Evolutionary conservation across 225 moss, liverwort and hornwort species (phyloP).

Genomic region (Climacium dendroides): DNA sequence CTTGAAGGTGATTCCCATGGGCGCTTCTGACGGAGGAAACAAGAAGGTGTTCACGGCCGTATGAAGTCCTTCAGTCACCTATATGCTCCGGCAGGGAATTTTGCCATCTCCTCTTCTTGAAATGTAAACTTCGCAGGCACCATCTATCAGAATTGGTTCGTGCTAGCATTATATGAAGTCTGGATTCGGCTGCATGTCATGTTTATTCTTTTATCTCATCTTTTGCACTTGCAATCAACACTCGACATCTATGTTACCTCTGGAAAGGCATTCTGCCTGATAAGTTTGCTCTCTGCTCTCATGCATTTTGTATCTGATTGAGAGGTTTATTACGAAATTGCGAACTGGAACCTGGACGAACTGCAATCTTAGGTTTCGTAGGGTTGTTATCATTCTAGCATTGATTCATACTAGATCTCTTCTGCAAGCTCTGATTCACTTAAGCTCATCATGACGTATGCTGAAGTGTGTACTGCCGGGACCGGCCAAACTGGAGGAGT

Average conservation of each 20-base stretch:
- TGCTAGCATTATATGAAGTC: background rate
- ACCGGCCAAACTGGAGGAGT: background rate
- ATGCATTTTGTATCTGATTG: background rate
- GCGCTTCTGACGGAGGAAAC: conserved; percentile 3
- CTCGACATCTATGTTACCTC: background rate
- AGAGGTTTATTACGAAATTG: background rate
- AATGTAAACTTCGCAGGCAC: background rate
- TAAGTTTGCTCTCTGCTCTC: background rate
- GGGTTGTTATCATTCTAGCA: no score
- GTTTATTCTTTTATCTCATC: background rate
- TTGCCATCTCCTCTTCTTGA: background rate
- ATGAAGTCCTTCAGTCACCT: background rate
- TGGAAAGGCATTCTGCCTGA: background rate
- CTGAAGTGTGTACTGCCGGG: background rate
- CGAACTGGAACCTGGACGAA: background rate
- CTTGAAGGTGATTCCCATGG: conserved; percentile 4
- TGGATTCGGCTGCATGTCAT: background rate
- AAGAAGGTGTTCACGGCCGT: conserved; percentile 3
- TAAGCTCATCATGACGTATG: background rate
- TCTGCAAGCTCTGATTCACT: background rate
- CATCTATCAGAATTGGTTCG: background rate
- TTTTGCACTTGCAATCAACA: background rate
- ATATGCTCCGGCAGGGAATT: background rate
- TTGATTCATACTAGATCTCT: background rate
- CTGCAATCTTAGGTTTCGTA: background rate